A percentile compares a stretch with the other conserved stretches of the same genome.
phyloP scores from a whole-genome alignment of 306 rosid species.

The Fagus sylvatica region DNA sequence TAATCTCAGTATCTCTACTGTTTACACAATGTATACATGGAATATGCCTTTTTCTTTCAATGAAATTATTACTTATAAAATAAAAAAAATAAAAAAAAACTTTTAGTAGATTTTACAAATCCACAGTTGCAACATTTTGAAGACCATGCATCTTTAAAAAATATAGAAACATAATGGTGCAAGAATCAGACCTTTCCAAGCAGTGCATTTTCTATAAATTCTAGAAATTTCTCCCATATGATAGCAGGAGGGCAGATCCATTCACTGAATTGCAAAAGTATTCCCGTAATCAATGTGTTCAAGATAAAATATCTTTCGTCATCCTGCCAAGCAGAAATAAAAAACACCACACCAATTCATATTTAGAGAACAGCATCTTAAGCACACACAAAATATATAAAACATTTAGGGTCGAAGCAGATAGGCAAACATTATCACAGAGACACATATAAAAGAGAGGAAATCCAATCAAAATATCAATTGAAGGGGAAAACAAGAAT shows the following conservation, averaged over 20 bases:
- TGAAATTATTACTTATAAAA: no score
- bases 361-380: not conserved
- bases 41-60: no score
- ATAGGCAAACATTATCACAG: not conserved
- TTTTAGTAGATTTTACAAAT: not conserved
- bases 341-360: conserved; percentile 20
- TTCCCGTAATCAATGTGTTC: conserved; percentile 57
- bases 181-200: conserved; percentile 67
- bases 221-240: conserved; percentile 60
- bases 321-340: conserved; percentile 52
- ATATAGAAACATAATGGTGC: conserved; percentile 7
- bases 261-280: conserved; percentile 67
- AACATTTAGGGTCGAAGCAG: not conserved
- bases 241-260: conserved; percentile 51
- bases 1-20: no score
- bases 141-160: not conserved
- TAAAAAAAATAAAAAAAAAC: not conserved
- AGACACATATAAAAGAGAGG: conserved; percentile 17
- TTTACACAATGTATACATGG: no score
- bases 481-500: not conserved
- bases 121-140: not conserved
- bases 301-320: conserved; percentile 56
- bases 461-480: conserved; percentile 16
- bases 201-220: conserved; percentile 69
- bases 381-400: not conserved